phyloP scores from a whole-genome alignment of 1,139 yeast genomes.

The Zygoascus hellenicus region DNA sequence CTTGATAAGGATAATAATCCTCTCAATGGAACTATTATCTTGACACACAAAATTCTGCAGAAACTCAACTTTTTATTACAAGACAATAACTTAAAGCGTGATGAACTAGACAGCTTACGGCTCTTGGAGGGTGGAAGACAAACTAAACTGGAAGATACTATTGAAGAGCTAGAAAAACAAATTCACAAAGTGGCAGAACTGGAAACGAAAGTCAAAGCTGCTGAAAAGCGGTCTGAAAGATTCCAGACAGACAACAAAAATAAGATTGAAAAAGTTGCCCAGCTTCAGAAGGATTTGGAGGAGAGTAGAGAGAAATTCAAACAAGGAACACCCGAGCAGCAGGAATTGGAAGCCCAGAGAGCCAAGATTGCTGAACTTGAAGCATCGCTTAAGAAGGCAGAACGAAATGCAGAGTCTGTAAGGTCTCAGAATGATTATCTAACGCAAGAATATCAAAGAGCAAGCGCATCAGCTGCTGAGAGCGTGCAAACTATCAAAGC shows the following conservation, averaged over 20 bases:
- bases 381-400: constrained; percentile 38
- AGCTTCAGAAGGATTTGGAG: constrained; percentile 16
- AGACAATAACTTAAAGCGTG: constrained; percentile 17
- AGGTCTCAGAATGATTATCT: constrained; percentile 59
- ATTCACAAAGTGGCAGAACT: constrained; percentile 28
- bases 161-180: constrained; percentile 36
- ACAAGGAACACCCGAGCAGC: constrained; percentile 21
- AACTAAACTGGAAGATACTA: constrained; percentile 38
- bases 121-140: constrained; percentile 29
- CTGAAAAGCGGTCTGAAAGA: constrained; percentile 29
- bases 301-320: constrained; percentile 14
- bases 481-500: constrained; percentile 41
- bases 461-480: constrained; percentile 50
- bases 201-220: constrained; percentile 21
- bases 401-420: constrained; percentile 37
- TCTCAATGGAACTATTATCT: constrained; percentile 5
- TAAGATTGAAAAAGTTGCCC: constrained; percentile 15
- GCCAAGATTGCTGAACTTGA: constrained; percentile 39
- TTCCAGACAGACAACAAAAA: constrained; percentile 20
- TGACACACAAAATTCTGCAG: constrained; percentile 48
- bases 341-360: constrained; percentile 32
- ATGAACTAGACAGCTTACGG: constrained; percentile 35
- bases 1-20: constrained; percentile 6
- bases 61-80: constrained; percentile 26
- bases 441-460: constrained; percentile 57